Evolutionary conservation across 495 filamentous ascomycete species (phyloP), one percentile per base, ranked within the genome.

Genomic region (Talaromyces adpressus): DNA sequence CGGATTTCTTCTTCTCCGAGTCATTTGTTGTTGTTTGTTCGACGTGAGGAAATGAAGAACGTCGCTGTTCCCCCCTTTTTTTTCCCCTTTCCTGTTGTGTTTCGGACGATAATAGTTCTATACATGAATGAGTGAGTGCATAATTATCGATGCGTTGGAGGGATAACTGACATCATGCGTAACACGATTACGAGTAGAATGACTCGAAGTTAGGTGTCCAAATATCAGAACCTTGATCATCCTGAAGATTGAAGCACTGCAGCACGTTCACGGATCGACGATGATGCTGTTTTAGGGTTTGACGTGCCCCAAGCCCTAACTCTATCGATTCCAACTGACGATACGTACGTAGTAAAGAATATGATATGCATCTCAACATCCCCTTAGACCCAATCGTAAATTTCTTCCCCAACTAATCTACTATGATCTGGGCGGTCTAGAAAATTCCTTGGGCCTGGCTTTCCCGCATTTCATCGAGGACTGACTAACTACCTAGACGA

Each of bases 351-450:
- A 41, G 36, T 41, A 41, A 41, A 41, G 4, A 16, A 41, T 29
- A 16, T 27, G 12, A 27, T 29, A 56, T 25, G 27, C 52, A n/a
- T 29, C 18, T 27, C 52, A 56, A 27, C 52, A 23, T 7, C 4
- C 23, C 52, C 23, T 56, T 29, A n/a, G 52, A n/a, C 52, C 52
- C 25, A 56, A 56, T 56, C 52, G 52, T 27, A 56, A 56, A 23
- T 29, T 53, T 23, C 11, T 14, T 56, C 16, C 23, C n/a, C 45
- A 49, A 49, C 45, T 49, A 9, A 49, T 6, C 4, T 20, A 49
- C n/a, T 20, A 49, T 49, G 45, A 49, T 49, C 45, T 49, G 45
- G 45, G 45, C n/a, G n/a, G 45, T 20, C 45, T 49, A 49, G 45
- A 49, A 49, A 9, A 8, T 49, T 18, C 45, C n/a, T 49, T 49